Percentiles rank a stretch among this genome's conserved stretches.
These are phyloP conservation scores for Sporothrix brasiliensis DNA, from an alignment of 2,329 filamentous ascomycete species.

Conservation along the genomic window DNA sequence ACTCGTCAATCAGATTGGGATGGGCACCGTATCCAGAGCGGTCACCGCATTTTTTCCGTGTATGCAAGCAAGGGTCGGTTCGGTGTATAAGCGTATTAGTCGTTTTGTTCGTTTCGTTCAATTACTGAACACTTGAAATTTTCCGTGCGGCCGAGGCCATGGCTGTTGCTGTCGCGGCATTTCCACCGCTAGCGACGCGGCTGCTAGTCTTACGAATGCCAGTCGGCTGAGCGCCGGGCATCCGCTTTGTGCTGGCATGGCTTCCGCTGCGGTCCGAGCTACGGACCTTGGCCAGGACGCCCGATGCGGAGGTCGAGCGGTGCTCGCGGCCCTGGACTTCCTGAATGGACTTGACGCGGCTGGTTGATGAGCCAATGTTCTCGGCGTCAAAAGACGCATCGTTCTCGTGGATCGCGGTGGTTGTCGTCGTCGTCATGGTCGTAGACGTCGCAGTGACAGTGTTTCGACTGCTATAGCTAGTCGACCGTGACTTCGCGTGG, in stretches of 20 bases:
- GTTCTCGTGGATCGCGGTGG: conserved; percentile 62
- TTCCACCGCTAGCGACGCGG: conserved; percentile 62
- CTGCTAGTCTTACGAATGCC: conserved; percentile 69
- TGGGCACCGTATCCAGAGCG: conserved; percentile 22
- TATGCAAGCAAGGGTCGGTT: neutral
- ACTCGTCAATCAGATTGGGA: conserved; percentile 28
- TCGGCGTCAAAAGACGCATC: conserved; percentile 71
- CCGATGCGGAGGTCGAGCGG: conserved; percentile 57
- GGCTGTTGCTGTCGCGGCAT: conserved; percentile 43
- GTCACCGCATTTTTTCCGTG: neutral
- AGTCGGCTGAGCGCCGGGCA: conserved; percentile 53
- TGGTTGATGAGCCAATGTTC: conserved; percentile 60
- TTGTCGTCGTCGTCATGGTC: conserved; percentile 69
- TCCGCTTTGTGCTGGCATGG: conserved; percentile 54
- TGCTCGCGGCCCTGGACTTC: conserved; percentile 39
- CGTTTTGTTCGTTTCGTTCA: neutral
- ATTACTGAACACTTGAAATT: conserved; percentile 49
- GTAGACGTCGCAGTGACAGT: conserved; percentile 63
- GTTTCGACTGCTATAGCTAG: conserved; percentile 57
- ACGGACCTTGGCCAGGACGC: conserved; percentile 66
- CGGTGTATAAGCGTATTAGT: conserved; percentile 6
- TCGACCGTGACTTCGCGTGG: conserved; percentile 53
- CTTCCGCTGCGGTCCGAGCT: conserved; percentile 41
- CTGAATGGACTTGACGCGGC: conserved; percentile 58
- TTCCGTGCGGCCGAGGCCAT: conserved; percentile 54